Evolutionary conservation across 495 filamentous ascomycete genomes (phyloP).

Genomic region (Aspergillus bridgeri): DNA sequence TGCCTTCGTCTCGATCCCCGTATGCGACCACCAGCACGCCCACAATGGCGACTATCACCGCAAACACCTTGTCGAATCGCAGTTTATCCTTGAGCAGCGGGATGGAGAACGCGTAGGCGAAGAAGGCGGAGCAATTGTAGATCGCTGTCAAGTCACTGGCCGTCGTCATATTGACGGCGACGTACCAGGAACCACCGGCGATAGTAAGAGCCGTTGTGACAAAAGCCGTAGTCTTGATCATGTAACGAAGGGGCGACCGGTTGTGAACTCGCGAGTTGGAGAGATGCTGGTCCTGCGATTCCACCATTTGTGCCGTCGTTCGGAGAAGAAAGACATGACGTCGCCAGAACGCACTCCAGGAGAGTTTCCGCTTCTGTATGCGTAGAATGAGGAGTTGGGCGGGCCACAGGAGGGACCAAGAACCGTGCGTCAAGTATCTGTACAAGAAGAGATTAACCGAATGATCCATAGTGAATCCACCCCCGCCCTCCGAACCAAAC

Average conservation of each 20-base stretch:
- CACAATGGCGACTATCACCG: slow-evolving; percentile 78
- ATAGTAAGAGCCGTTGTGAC: slow-evolving; percentile 85
- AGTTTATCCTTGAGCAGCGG: slow-evolving; percentile 81
- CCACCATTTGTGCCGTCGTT: slow-evolving; percentile 84
- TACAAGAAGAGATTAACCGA: background rate
- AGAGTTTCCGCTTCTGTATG: slow-evolving; percentile 62
- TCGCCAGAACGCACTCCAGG: slow-evolving; percentile 86
- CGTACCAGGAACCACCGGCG: slow-evolving; percentile 91
- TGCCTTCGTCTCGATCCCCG: slow-evolving; percentile 58
- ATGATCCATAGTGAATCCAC: background rate
- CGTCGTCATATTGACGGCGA: slow-evolving; percentile 89
- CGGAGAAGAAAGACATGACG: slow-evolving; percentile 70
- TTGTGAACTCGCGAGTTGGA: slow-evolving; percentile 39
- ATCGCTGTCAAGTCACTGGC: slow-evolving; percentile 93
- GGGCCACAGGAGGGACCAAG: slow-evolving; percentile 87
- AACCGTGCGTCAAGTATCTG: slow-evolving; percentile 89
- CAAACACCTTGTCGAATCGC: slow-evolving; percentile 72
- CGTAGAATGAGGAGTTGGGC: slow-evolving; percentile 76
- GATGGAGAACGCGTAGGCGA: slow-evolving; percentile 93
- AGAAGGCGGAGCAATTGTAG: slow-evolving; percentile 99
- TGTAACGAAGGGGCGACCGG: slow-evolving; percentile 64
- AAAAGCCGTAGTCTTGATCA: slow-evolving; percentile 72
- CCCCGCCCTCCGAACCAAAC: slow-evolving; percentile 19
- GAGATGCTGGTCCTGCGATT: slow-evolving; percentile 60
- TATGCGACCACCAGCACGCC: slow-evolving; percentile 93